Conservation (phyloP, 805 yeast genomes). For the Saccharomycopsis javanensis region DNA sequence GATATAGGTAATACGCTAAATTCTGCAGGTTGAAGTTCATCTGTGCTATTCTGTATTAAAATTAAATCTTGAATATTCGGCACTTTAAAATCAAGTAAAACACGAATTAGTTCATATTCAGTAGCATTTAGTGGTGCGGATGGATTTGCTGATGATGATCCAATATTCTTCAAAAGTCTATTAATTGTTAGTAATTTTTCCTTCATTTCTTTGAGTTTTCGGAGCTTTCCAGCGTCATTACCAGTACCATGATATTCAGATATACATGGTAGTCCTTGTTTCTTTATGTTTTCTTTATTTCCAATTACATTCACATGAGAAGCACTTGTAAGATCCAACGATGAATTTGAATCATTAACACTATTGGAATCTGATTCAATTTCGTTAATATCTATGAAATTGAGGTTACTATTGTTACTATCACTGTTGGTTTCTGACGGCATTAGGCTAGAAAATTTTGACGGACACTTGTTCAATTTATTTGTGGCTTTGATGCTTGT, state of each 20-base stretch:
- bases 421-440: neutral
- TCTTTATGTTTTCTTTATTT: neutral
- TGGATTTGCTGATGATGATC: neutral
- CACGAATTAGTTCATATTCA: slow-evolving; percentile 1
- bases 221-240: neutral
- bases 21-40: neutral
- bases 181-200: neutral
- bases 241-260: neutral
- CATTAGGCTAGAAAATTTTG: too few relatives aligned
- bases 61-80: neutral
- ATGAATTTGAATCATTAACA: slow-evolving; percentile 5
- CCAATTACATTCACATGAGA: neutral
- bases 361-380: slow-evolving; percentile 8
- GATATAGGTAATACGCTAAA: slow-evolving; percentile 13
- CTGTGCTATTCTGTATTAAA: neutral
- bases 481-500: too few relatives aligned
- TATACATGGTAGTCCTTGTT: neutral
- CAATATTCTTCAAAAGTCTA: neutral
- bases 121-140: neutral
- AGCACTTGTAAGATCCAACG: neutral
- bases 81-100: neutral
- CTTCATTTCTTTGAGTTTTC: neutral
- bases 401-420: neutral
- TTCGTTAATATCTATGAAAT: slow-evolving; percentile 6
- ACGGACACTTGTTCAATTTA: too few relatives aligned